Evolutionary conservation across 192 early-diverging fungal species (phyloP).

Genomic region (Backusella tuberculispora): DNA sequence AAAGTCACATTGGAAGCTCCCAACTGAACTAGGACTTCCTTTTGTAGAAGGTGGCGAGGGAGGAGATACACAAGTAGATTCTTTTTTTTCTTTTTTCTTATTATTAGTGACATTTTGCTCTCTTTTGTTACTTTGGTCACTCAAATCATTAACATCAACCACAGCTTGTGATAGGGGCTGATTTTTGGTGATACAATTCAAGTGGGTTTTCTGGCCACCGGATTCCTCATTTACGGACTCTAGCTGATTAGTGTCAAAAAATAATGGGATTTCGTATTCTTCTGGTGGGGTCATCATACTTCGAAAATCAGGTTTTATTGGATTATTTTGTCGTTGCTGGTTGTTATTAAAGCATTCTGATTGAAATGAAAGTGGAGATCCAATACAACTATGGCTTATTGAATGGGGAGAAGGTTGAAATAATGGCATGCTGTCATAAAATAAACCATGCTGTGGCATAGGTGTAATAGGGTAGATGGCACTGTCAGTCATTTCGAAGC

Average conservation of each 20-base stretch:
- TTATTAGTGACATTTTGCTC: not conserved
- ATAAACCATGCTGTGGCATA: not conserved
- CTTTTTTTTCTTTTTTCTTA: not conserved
- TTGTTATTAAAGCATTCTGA: not conserved
- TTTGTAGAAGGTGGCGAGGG: slow-evolving; percentile 6
- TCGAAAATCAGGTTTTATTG: not conserved
- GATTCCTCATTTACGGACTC: not conserved
- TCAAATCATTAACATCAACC: not conserved
- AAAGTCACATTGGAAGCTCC: slow-evolving; percentile 26
- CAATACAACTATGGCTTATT: not conserved
- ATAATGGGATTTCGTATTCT: slow-evolving; percentile 15
- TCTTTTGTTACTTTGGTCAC: not conserved
- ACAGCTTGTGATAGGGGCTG: slow-evolving; percentile 2
- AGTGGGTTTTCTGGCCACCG: not conserved
- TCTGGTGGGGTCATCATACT: slow-evolving; percentile 13
- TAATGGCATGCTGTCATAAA: not conserved
- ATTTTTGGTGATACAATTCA: not conserved
- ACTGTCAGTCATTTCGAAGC: not conserved
- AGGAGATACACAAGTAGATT: not conserved
- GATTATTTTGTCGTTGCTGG: not conserved
- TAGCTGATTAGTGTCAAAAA: slow-evolving; percentile 9
- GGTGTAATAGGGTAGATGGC: slow-evolving; percentile 5
- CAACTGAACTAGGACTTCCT: not conserved
- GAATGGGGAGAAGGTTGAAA: not conserved
- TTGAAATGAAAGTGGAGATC: not conserved